These are phyloP conservation scores for Posidonia australis DNA, from an alignment of 106 monocot species.

Conservation along the genomic window DNA sequence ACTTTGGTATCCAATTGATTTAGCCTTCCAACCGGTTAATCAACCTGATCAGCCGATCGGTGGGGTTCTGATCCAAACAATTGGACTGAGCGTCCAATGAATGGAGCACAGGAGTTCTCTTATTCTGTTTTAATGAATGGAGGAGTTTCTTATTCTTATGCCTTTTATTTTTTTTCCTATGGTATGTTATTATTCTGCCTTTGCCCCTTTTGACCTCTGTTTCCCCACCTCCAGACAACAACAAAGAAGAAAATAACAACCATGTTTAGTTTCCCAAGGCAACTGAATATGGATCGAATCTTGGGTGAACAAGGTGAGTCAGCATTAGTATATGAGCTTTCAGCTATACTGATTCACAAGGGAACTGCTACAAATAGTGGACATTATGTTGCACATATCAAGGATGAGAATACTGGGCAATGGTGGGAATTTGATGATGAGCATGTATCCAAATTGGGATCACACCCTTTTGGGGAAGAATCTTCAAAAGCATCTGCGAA, in stretches of 20 bases:
- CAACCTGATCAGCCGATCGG: too few relatives aligned
- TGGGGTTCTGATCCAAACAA: too few relatives aligned
- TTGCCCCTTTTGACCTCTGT: slow-evolving; percentile 1
- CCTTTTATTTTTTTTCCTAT: not conserved
- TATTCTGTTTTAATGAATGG: not conserved
- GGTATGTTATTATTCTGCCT: not conserved
- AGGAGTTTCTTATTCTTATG: not conserved
- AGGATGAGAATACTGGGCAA: slow-evolving; percentile 63
- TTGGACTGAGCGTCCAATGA: too few relatives aligned
- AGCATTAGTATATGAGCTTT: slow-evolving; percentile 55
- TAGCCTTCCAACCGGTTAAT: too few relatives aligned
- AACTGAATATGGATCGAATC: slow-evolving; percentile 53
- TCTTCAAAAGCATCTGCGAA: slow-evolving; percentile 30
- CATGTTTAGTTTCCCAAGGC: slow-evolving; percentile 71
- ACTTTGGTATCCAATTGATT: too few relatives aligned
- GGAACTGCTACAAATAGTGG: slow-evolving; percentile 86
- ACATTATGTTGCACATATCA: slow-evolving; percentile 96
- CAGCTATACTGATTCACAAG: slow-evolving; percentile 95
- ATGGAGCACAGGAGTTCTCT: not conserved
- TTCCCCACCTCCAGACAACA: slow-evolving; percentile 55
- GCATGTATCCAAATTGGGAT: slow-evolving; percentile 68
- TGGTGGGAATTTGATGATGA: slow-evolving; percentile 99
- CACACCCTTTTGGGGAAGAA: slow-evolving; percentile 64
- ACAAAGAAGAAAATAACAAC: slow-evolving; percentile 94
- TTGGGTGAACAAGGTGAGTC: slow-evolving; percentile 27